Conservation (phyloP, 257 asterid species). For the Jacaranda copaia region DNA sequence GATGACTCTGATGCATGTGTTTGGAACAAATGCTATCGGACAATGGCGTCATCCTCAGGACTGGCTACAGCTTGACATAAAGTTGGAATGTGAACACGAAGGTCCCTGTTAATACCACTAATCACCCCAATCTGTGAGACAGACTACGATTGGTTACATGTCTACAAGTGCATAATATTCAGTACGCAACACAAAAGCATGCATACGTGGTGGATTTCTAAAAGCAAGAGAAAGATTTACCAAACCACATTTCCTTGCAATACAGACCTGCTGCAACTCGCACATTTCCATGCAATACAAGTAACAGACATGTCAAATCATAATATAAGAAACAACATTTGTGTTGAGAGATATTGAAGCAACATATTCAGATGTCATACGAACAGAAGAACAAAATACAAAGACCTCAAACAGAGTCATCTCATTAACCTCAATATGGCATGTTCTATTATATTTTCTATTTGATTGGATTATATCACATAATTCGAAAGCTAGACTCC, state of each 20-base stretch:
- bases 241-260: constrained; percentile 81
- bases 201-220: neutral
- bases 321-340: constrained; percentile 11
- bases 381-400: neutral
- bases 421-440: neutral
- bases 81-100: constrained; percentile 58
- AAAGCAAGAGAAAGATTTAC: constrained; percentile 54
- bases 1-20: constrained; percentile 56
- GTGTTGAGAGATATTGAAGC: neutral
- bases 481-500: no score
- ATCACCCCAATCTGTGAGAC: constrained; percentile 70
- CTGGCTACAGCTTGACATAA: constrained; percentile 43
- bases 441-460: neutral
- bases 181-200: neutral
- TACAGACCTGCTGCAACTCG: constrained; percentile 68
- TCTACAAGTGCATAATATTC: constrained; percentile 24
- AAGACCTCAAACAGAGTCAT: constrained; percentile 3
- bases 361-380: neutral
- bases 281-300: constrained; percentile 41
- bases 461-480: neutral
- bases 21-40: constrained; percentile 75
- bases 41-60: constrained; percentile 57
- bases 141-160: constrained; percentile 27
- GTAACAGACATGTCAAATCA: constrained; percentile 37
- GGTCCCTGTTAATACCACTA: constrained; percentile 74